Percentiles rank a stretch among this genome's conserved stretches.
Conservation (phyloP, 2,329 filamentous ascomycete genomes). For the Cytospora piceicola region DNA sequence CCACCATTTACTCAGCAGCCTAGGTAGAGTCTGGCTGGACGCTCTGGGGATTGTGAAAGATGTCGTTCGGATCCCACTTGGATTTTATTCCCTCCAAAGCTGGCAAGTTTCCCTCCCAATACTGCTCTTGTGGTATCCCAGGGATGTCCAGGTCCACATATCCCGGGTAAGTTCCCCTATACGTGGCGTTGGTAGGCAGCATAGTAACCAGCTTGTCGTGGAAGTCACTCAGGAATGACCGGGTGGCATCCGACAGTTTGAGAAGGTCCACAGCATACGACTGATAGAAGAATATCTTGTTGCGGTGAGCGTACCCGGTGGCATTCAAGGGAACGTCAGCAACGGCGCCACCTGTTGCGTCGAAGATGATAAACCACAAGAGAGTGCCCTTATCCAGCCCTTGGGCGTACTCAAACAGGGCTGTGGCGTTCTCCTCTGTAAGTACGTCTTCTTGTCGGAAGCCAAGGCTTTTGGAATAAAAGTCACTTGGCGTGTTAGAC, state of each 20-base stretch:
- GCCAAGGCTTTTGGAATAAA: slow-evolving; percentile 62
- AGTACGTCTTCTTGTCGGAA: slow-evolving; percentile 56
- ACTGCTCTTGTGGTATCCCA: slow-evolving; percentile 50
- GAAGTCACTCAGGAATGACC: slow-evolving; percentile 56
- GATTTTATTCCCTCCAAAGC: slow-evolving; percentile 54
- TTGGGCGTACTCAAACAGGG: slow-evolving; percentile 60
- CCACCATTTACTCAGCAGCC: neutral
- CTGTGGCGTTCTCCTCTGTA: slow-evolving; percentile 47
- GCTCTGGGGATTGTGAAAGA: slow-evolving; percentile 65
- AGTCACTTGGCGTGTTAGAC: slow-evolving; percentile 52
- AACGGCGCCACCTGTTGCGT: slow-evolving; percentile 63
- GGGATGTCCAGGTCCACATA: slow-evolving; percentile 61
- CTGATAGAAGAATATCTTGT: slow-evolving; percentile 67
- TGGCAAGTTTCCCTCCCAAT: slow-evolving; percentile 59
- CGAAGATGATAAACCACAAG: slow-evolving; percentile 66
- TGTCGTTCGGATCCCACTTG: slow-evolving; percentile 54
- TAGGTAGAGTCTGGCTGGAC: slow-evolving; percentile 40
- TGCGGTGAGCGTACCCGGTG: slow-evolving; percentile 66
- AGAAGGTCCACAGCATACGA: slow-evolving; percentile 60
- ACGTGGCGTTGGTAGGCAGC: slow-evolving; percentile 41
- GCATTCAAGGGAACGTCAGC: slow-evolving; percentile 58
- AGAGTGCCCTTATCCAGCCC: slow-evolving; percentile 52
- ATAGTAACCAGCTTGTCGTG: slow-evolving; percentile 46
- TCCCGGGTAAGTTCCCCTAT: slow-evolving; percentile 61
- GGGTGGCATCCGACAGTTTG: slow-evolving; percentile 49